Evolutionary conservation across 768 basidiomycete species (phyloP), one percentile per base, ranked within the genome.

Genomic region (Mycena haematopus): DNA sequence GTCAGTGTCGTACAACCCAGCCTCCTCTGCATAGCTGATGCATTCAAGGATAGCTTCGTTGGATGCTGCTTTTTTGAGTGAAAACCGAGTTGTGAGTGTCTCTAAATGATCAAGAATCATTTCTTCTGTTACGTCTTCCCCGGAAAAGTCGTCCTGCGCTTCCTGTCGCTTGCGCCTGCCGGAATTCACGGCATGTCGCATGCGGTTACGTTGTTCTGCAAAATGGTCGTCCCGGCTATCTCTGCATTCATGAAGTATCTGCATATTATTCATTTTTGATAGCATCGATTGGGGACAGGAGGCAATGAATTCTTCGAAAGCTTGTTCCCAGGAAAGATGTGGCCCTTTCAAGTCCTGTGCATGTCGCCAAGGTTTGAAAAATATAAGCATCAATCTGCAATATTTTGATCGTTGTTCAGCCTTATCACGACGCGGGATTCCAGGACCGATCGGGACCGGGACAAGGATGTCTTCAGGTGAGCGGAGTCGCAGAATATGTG

Each of bases 351-450:
- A 66, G 50, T 82, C 74, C 3, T 4, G 10, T 2, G 65, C 44
- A 50, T 52, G 35, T 0, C 70, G 52, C 81, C 80, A 82, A 0
- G 80, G 81, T 63, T 80, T 79, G 65, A 82, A 82, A 0, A 81
- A 69, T 19, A 44, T 44, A 3, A 44, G 21, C 42, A 44, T 44
- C 6, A 21, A 7, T 6, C 42, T n/a, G n/a, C 42, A 79, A 57
- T 78, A 79, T 13, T 55, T 58, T 5, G 55, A 64, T 8, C 64
- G 55, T 0, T 54, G 2, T 9, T 70, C 52, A 6, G 38, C 11
- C 22, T 44, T 58, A 58, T 80, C 75, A 4, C 72, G 53, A 0
- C 75, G 61, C 9, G 79, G 79, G 0, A 82, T 56, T 0, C 33
- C 35, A 0, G 76, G 60, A 1, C 81, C 81, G n/a, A 44, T 44